A percentile compares a stretch with the other conserved stretches of the same genome.
These are phyloP conservation scores for Ananas comosus DNA, from an alignment of 176 grass and related monocot species.

Conservation along the genomic window DNA sequence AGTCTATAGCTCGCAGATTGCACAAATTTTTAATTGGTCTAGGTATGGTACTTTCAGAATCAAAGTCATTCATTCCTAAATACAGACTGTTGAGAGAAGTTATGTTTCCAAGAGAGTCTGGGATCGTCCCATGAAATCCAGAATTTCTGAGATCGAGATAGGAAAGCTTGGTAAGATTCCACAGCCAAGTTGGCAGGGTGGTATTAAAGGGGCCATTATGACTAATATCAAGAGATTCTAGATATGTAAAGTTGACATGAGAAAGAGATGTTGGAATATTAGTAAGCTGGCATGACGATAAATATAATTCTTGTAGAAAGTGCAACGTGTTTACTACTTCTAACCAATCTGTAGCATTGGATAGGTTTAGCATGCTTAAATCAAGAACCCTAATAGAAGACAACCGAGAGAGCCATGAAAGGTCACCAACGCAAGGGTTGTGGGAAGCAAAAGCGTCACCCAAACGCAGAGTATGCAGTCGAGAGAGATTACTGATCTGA, in stretches of 20 bases:
- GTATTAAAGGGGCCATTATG: constrained; percentile 6
- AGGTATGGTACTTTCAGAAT: neutral
- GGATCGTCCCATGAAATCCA: neutral
- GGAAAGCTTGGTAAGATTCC: constrained; percentile 13
- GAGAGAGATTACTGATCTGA: neutral
- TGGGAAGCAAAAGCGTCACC: neutral
- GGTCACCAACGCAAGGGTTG: too few relatives aligned
- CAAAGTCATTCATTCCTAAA: neutral
- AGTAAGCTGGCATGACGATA: neutral
- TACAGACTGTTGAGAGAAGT: neutral
- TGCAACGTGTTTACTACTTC: too few relatives aligned
- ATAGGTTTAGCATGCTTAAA: neutral
- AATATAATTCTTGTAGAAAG: too few relatives aligned
- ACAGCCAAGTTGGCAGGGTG: constrained; percentile 10
- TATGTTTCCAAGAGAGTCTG: neutral
- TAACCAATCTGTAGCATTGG: too few relatives aligned
- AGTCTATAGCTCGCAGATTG: constrained; percentile 3
- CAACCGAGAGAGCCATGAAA: too few relatives aligned
- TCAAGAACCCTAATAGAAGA: too few relatives aligned
- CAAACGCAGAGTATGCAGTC: neutral
- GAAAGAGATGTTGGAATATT: neutral
- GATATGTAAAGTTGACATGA: constrained; percentile 20
- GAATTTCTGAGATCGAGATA: neutral
- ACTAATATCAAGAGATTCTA: neutral
- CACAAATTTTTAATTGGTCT: constrained; percentile 11